Conservation (phyloP, 1,139 yeast species). For the Yamadazyma dushanensis region DNA sequence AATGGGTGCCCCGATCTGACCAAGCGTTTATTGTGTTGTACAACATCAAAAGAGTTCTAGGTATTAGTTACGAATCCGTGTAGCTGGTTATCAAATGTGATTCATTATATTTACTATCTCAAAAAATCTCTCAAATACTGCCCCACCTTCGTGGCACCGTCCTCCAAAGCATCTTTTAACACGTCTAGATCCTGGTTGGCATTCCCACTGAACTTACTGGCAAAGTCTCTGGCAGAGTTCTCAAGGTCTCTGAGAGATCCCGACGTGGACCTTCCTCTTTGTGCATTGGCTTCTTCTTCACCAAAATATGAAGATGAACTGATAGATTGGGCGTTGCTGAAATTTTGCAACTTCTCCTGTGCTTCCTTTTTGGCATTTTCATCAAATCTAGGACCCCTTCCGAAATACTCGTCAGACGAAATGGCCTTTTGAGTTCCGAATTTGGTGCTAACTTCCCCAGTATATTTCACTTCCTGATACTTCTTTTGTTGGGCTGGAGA, state of each 20-base stretch:
- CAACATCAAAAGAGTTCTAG: no score
- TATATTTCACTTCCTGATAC: conserved; percentile 54
- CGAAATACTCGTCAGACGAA: conserved; percentile 92
- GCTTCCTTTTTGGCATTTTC: conserved; percentile 81
- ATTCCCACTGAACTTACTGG: conserved; percentile 65
- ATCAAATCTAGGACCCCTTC: conserved; percentile 80
- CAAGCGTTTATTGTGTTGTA: no score
- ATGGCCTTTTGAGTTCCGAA: conserved; percentile 91
- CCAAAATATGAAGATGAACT: conserved; percentile 94
- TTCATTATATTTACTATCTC: conserved; percentile 30
- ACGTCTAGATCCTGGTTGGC: conserved; percentile 88
- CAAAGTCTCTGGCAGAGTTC: conserved; percentile 64
- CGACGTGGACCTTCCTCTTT: conserved; percentile 24
- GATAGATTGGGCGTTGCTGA: conserved; percentile 84
- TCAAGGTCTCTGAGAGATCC: conserved; percentile 46
- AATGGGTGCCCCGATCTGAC: no score
- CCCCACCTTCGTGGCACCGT: conserved; percentile 87
- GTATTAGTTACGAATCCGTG: no score
- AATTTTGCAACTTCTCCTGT: conserved; percentile 68
- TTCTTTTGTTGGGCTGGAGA: conserved; percentile 33
- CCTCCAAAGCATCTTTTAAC: conserved; percentile 89
- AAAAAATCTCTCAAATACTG: conserved; percentile 82
- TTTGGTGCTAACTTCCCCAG: conserved; percentile 73
- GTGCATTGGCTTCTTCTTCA: conserved; percentile 52
- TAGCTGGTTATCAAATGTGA: neutral